Conservation (phyloP, 2,329 filamentous ascomycete genomes). For the Parasarocladium wereldwijsianum region DNA sequence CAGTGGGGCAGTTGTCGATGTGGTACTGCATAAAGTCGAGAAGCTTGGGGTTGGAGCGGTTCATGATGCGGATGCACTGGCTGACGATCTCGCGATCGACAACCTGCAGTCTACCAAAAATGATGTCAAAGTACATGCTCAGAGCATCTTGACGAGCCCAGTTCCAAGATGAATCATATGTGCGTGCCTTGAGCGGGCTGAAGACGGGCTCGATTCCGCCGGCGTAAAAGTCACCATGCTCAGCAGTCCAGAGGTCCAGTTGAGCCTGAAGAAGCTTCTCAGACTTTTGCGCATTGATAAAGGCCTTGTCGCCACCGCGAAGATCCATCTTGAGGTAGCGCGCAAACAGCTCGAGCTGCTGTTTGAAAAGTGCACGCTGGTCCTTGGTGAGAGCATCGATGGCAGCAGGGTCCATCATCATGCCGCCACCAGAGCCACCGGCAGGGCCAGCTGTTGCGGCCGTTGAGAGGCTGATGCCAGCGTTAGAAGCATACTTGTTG, state of each 20-base stretch:
- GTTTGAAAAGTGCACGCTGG: constrained; percentile 90
- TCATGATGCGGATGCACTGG: constrained; percentile 98
- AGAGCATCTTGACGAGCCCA: constrained; percentile 96
- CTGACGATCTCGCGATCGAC: constrained; percentile 97
- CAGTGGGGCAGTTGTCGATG: constrained; percentile 95
- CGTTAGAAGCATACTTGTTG: constrained; percentile 75
- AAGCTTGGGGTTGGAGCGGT: constrained; percentile 87
- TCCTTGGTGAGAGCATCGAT: constrained; percentile 96
- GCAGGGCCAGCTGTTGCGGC: constrained; percentile 60
- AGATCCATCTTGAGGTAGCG: constrained; percentile 96
- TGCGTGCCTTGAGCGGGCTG: constrained; percentile 80
- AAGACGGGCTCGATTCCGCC: constrained; percentile 89
- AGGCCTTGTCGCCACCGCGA: constrained; percentile 89
- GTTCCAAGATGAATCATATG: constrained; percentile 98
- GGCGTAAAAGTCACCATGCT: constrained; percentile 95
- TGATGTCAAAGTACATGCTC: constrained; percentile 98
- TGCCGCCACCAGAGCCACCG: constrained; percentile 59
- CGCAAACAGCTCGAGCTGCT: constrained; percentile 89
- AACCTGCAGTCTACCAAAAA: constrained; percentile 84
- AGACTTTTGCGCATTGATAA: constrained; percentile 70
- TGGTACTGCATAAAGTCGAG: constrained; percentile 99
- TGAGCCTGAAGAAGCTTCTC: constrained; percentile 82
- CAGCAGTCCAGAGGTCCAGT: constrained; percentile 83
- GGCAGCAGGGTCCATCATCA: constrained; percentile 99
- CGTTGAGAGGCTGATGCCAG: constrained; percentile 71